Evolutionary conservation across 2,329 filamentous ascomycete species (phyloP), one percentile per base, ranked within the genome.

Genomic region (Ustilaginoidea virens): DNA sequence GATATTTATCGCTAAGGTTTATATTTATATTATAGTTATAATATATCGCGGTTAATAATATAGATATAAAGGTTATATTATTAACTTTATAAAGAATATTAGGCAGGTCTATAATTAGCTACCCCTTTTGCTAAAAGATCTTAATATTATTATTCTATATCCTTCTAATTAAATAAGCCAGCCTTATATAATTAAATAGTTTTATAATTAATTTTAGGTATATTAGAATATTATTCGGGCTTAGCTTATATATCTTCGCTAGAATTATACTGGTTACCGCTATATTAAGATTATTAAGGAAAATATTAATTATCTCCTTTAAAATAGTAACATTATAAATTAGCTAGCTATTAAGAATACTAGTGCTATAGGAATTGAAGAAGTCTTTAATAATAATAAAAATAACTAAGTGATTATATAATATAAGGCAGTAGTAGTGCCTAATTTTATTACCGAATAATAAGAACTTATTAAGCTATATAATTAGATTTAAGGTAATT

Each of bases 1-100:
- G 28, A 27, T 29, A 12, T 18, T 35, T 9, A 35, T 35, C 12
- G 20, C 33, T 17, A 12, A 25, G 10, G 30, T 35, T 28, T 15
- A 35, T 22, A 9, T 31, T 4, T 16, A 30, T 12, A 18, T 35
- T 5, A 8, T 28, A 3, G 15, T 35, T 11, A 30, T 35, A 13
- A 16, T 16, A 5, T 17, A 23, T 13, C 21, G 28, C 7, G 19
- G 19, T 11, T 11, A 20, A 11, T 11, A 20, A 20, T 20, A 20
- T 11, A 20, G 11, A 11, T 20, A 20, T 20, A 7, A 11, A 20
- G 19, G 19, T 20, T 11, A 20, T 20, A 11, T 20, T 11, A 20
- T 20, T 20, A 20, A 20, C 19, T 20, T 20, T 20, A 20, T 20
- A 11, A 20, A 20, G 19, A 11, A 20, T 11, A 20, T 20, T 20